Percentiles rank a stretch among this genome's conserved stretches.
These are phyloP conservation scores for Citrus inodora DNA, from an alignment of 345 rosid genomes.

Conservation along the genomic window DNA sequence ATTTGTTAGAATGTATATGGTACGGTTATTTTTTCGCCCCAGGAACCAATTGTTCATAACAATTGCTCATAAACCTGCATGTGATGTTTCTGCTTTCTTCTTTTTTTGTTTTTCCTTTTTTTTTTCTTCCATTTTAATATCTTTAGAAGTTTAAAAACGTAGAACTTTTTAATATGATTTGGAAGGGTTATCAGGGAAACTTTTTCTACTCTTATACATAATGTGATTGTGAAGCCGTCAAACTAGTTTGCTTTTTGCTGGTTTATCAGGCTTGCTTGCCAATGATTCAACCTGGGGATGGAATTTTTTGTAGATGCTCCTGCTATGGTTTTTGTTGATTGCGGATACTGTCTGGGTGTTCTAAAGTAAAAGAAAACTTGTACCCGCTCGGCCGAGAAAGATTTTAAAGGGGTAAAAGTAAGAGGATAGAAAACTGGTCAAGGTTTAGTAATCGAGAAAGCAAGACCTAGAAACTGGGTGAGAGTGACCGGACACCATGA, in stretches of 20 bases:
- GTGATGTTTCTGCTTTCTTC: neutral
- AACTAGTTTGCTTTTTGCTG: neutral
- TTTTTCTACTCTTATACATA: neutral
- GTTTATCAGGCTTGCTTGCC: neutral
- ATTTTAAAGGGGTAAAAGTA: neutral
- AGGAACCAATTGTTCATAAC: neutral
- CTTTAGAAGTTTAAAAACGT: neutral
- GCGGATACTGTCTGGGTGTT: neutral
- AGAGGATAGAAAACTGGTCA: neutral
- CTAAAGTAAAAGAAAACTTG: neutral
- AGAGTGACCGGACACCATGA: neutral
- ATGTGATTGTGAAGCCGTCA: neutral
- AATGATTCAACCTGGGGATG: neutral
- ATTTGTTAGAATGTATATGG: neutral
- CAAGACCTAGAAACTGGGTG: neutral
- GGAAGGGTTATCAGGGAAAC: neutral
- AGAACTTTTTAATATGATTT: no score
- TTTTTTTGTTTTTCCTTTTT: neutral
- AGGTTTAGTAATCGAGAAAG: slow-evolving; percentile 10
- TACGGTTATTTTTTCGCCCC: neutral
- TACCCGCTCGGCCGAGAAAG: neutral
- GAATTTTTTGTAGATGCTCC: neutral
- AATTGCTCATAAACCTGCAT: neutral
- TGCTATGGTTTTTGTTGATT: neutral
- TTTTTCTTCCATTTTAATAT: neutral